Percentiles rank a stretch among this genome's conserved stretches.
Evolutionary conservation across 75 land plant genomes (phyloP).

Genomic region (Pinus albicaulis): DNA sequence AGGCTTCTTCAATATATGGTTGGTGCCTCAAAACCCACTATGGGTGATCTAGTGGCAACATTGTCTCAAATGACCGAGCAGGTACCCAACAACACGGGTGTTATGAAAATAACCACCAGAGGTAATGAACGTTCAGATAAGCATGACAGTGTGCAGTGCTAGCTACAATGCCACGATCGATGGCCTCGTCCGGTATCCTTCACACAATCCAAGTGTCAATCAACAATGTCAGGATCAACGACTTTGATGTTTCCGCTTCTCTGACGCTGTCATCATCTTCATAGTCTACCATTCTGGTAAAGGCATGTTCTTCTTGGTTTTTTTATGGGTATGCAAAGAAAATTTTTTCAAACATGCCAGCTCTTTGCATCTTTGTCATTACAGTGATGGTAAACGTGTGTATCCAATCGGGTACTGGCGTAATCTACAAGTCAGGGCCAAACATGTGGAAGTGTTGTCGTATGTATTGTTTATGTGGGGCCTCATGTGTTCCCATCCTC

Average conservation of each 20-base stretch:
- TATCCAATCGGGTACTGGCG: slow-evolving; percentile 35
- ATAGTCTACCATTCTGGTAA: too few species aligned
- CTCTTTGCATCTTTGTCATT: slow-evolving; percentile 39
- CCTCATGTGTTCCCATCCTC: slow-evolving; percentile 21
- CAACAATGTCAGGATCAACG: slow-evolving; percentile 41
- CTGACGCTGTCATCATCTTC: too few species aligned
- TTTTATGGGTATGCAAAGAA: too few species aligned
- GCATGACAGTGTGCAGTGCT: slow-evolving; percentile 33
- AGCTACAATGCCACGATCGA: slow-evolving; percentile 52
- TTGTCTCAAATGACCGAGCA: slow-evolving; percentile 85
- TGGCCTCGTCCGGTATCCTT: slow-evolving; percentile 26
- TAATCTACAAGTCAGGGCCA: slow-evolving; percentile 22
- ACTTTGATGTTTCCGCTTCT: slow-evolving; percentile 45
- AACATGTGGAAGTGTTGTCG: slow-evolving; percentile 18
- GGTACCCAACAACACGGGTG: slow-evolving; percentile 43
- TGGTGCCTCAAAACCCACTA: slow-evolving; percentile 44
- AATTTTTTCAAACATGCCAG: slow-evolving; percentile 32
- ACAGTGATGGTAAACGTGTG: slow-evolving; percentile 36
- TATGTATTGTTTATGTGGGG: slow-evolving; percentile 31
- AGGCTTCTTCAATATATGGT: slow-evolving; percentile 70
- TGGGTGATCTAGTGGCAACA: slow-evolving; percentile 62
- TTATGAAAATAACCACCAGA: slow-evolving; percentile 55
- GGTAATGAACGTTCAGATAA: slow-evolving; percentile 22
- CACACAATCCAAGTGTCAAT: too few species aligned
- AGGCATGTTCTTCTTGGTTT: too few species aligned